Evolutionary conservation across 306 rosid species (phyloP).

Genomic region (Inga laurina): DNA sequence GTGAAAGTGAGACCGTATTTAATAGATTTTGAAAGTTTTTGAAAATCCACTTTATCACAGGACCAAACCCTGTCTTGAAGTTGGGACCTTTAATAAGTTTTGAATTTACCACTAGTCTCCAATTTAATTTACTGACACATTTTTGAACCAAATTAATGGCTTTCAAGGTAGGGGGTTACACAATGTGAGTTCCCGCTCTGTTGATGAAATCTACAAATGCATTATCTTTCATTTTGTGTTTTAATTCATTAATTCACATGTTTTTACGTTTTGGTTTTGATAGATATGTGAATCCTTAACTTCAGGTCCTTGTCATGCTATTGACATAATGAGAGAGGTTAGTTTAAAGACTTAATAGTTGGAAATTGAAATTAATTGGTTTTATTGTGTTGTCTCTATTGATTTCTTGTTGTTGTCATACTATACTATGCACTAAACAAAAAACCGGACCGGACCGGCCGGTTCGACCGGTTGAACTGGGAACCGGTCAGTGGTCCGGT

Average conservation of each 20-base stretch:
- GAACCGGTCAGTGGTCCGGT: too few species aligned
- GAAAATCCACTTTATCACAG: too few species aligned
- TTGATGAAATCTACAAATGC: conserved; percentile 16
- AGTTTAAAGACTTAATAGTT: conserved; percentile 24
- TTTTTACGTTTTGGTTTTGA: conserved; percentile 16
- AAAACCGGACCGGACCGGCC: too few species aligned
- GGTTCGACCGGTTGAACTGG: too few species aligned
- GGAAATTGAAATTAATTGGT: conserved; percentile 23
- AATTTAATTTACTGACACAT: too few species aligned
- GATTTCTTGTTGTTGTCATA: conserved; percentile 1
- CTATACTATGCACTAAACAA: conserved; percentile 34
- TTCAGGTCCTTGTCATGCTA: conserved; percentile 92
- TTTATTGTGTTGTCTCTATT: background rate
- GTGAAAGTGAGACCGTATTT: too few species aligned
- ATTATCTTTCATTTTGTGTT: conserved; percentile 13
- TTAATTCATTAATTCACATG: conserved; percentile 4
- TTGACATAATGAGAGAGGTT: conserved; percentile 94
- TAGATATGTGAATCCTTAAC: conserved; percentile 90
- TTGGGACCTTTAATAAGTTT: too few species aligned
- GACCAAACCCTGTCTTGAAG: too few species aligned
- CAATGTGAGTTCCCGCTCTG: conserved; percentile 56
- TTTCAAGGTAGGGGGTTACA: too few species aligned
- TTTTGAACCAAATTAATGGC: too few species aligned
- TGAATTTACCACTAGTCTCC: too few species aligned
- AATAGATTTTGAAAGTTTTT: too few species aligned